Evolutionary conservation across 371 early-diverging fungal species (phyloP), one percentile per base, ranked within the genome.

Genomic region (Rhizopus stolonifer): DNA sequence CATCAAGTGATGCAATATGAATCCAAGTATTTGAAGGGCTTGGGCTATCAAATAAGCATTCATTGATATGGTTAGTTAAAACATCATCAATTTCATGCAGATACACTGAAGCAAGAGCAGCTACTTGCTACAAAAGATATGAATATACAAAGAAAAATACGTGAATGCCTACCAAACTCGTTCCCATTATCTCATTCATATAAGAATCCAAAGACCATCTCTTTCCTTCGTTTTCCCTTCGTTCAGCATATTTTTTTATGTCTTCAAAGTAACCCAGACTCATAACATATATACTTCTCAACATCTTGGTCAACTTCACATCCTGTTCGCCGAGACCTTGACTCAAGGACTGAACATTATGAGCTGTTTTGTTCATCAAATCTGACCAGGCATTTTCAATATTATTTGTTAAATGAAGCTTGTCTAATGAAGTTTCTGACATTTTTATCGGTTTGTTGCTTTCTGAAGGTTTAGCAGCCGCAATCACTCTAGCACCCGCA

Each of bases 21-120:
- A 81, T 74, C 74, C 76, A 70, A 14, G 79, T 58, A 45, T 83
- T 80, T 6, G 67, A 69, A 0, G 54, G 60, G n/a, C 64, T 66
- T 21, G 81, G 69, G 11, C 64, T 36, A 32, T 69, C 69, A 55
- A 84, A 83, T 18, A 85, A 61, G 52, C 81, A 80, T 23, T 72
- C 67, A n/a, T 79, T 61, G 22, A 84, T 70, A 49, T 82, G 80
- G 15, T 70, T 61, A 7, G 80, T 72, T 17, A 87, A 67, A 6
- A 77, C 71, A 67, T 87, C 83, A 60, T 87, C 87, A 51, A 87
- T 60, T 64, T 84, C 78, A 26, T 80, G 80, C 17, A 87, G 66
- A 53, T 80, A 81, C 13, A 82, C 65, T 18, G 81, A 79, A 0
- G 82, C 65, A 29, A 85, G 50, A 2, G 76, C 76, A 2, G 83